Evolutionary conservation across 345 rosid species (phyloP).

Genomic region (Viola odorata): DNA sequence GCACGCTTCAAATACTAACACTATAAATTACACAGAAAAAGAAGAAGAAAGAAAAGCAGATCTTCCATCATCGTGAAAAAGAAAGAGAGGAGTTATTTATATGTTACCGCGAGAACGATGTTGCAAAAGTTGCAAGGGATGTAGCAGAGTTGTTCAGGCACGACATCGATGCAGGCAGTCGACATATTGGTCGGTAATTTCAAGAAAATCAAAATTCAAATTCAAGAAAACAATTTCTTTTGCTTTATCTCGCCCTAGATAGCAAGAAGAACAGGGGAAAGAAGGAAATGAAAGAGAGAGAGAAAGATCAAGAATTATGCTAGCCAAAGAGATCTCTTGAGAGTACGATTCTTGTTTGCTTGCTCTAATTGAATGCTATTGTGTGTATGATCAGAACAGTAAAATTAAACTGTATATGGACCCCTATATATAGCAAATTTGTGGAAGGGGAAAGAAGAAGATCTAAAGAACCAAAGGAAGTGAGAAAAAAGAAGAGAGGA

Average conservation of each 20-base stretch:
- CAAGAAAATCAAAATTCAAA: neutral
- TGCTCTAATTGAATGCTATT: conserved; percentile 4
- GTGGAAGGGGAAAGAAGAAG: neutral
- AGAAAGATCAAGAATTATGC: conserved; percentile 17
- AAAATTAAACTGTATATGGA: conserved; percentile 1
- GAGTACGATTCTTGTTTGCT: conserved; percentile 3
- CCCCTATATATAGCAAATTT: conserved; percentile 7
- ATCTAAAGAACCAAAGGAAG: too few species aligned
- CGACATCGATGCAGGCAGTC: conserved; percentile 20
- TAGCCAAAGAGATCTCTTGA: conserved; percentile 10
- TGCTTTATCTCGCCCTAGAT: too few species aligned
- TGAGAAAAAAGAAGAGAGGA: too few species aligned
- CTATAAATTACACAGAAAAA: neutral
- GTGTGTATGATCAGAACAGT: conserved; percentile 22
- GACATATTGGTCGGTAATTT: conserved; percentile 21
- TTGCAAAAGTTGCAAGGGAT: conserved; percentile 99
- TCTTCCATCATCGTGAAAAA: conserved; percentile 17
- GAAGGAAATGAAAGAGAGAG: conserved; percentile 16
- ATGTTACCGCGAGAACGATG: conserved; percentile 86
- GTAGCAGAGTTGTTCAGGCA: conserved; percentile 89
- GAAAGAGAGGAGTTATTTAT: conserved; percentile 3
- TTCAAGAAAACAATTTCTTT: conserved; percentile 11
- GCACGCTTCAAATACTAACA: neutral
- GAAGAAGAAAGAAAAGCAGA: conserved; percentile 15
- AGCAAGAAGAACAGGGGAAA: conserved; percentile 14